phyloP scores from a whole-genome alignment of 768 basidiomycete species.

The Termitomyces sp. region DNA sequence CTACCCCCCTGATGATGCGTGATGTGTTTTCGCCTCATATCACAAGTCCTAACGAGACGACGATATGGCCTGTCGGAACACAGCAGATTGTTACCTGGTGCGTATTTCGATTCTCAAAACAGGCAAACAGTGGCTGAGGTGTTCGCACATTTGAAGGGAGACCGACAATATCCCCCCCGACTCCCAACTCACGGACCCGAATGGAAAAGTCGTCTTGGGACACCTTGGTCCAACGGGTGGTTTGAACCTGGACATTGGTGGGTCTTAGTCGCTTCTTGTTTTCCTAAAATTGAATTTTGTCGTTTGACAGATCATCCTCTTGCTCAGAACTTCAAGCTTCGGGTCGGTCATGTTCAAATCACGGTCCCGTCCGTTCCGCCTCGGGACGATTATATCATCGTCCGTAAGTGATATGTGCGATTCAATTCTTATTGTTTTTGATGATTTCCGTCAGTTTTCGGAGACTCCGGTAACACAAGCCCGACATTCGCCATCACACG shows the following conservation, averaged over 20 bases:
- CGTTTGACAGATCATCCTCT: slow-evolving; percentile 46
- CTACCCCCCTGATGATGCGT: slow-evolving; percentile 32
- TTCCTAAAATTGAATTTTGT: not conserved
- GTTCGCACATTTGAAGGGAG: slow-evolving; percentile 32
- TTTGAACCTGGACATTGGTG: slow-evolving; percentile 51
- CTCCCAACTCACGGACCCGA: slow-evolving; percentile 40
- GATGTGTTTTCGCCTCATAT: slow-evolving; percentile 49
- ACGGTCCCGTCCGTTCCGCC: slow-evolving; percentile 44
- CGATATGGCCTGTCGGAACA: slow-evolving; percentile 47
- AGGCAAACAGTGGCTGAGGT: not conserved
- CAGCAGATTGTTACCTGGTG: slow-evolving; percentile 50
- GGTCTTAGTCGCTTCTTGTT: slow-evolving; percentile 11
- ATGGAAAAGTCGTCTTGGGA: slow-evolving; percentile 49
- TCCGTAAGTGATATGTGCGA: slow-evolving; percentile 39
- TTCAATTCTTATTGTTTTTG: slow-evolving; percentile 1
- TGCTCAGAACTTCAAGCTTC: slow-evolving; percentile 48
- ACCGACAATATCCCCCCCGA: slow-evolving; percentile 39
- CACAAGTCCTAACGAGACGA: slow-evolving; percentile 35
- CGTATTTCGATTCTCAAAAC: slow-evolving; percentile 11
- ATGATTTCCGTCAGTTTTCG: slow-evolving; percentile 40
- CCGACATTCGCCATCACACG: slow-evolving; percentile 53
- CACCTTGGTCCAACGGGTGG: slow-evolving; percentile 33
- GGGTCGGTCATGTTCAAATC: slow-evolving; percentile 40
- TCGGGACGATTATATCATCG: slow-evolving; percentile 51
- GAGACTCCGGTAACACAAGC: slow-evolving; percentile 62